A percentile compares a stretch with the other conserved stretches of the same genome.
phyloP scores from a whole-genome alignment of 2,329 filamentous ascomycete species.

The Fusarium papillatum region DNA sequence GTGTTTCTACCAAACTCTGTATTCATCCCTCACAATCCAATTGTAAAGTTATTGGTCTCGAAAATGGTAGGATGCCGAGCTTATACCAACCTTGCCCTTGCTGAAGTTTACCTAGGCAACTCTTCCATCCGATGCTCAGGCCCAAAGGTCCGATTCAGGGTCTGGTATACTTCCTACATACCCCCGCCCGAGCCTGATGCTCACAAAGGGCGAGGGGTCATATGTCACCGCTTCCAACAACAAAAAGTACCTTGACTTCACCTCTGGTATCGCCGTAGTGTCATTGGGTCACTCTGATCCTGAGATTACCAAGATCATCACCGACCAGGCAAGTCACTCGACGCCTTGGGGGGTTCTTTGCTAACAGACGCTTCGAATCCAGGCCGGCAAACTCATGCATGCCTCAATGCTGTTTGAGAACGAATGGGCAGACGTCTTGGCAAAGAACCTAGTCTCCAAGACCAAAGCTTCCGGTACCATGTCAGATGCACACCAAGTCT shows the following conservation, averaged over 20 bases:
- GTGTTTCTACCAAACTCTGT: neutral
- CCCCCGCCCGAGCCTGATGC: slow-evolving; percentile 5
- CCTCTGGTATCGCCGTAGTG: slow-evolving; percentile 7
- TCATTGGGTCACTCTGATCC: slow-evolving; percentile 7
- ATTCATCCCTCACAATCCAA: neutral
- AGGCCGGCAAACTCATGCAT: slow-evolving; percentile 14
- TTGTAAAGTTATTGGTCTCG: neutral
- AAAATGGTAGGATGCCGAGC: neutral
- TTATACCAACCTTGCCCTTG: no score
- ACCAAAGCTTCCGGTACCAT: slow-evolving; percentile 10
- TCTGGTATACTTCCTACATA: slow-evolving; percentile 10
- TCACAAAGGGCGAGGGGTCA: slow-evolving; percentile 4
- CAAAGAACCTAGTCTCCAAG: neutral
- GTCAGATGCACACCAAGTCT: slow-evolving; percentile 10
- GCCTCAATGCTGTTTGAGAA: slow-evolving; percentile 11
- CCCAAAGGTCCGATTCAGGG: neutral
- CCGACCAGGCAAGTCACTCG: neutral
- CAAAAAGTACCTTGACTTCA: slow-evolving; percentile 9
- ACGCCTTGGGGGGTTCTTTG: neutral
- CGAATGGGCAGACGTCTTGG: slow-evolving; percentile 9
- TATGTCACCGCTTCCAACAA: slow-evolving; percentile 1
- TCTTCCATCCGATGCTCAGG: neutral
- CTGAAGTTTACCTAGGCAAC: neutral
- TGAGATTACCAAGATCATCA: slow-evolving; percentile 1
- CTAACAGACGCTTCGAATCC: no score